These are phyloP conservation scores for Rubia occidens DNA, from an alignment of 305 asterid genomes.

Conservation along the genomic window DNA sequence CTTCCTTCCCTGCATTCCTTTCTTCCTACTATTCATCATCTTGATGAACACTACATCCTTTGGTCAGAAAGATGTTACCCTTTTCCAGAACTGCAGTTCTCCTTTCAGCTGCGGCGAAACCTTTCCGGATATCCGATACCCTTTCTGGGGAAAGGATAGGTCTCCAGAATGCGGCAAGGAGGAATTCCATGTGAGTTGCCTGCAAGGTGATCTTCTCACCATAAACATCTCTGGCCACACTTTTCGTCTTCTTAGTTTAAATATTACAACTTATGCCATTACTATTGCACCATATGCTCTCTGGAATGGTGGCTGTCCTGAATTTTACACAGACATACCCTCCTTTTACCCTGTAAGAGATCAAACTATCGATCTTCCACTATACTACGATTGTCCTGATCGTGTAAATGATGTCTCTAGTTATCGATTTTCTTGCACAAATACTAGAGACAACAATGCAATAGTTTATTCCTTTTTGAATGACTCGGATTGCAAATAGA, in stretches of 20 bases:
- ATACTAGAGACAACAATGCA: neutral
- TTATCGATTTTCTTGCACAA: slow-evolving; percentile 10
- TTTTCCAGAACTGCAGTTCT: slow-evolving; percentile 2
- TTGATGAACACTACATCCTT: neutral
- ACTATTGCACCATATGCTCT: slow-evolving; percentile 21
- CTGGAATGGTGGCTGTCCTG: slow-evolving; percentile 21
- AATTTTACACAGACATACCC: neutral
- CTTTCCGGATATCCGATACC: slow-evolving; percentile 12
- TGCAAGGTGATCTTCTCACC: neutral
- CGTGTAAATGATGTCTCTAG: neutral
- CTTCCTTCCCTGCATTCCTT: neutral
- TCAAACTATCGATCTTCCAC: neutral
- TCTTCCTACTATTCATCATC: slow-evolving; percentile 13
- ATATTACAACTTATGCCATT: neutral
- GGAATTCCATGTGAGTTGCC: slow-evolving; percentile 9
- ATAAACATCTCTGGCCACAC: slow-evolving; percentile 1
- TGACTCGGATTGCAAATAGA: neutral
- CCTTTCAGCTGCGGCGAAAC: slow-evolving; percentile 15
- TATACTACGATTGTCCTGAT: slow-evolving; percentile 4
- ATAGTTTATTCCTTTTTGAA: neutral
- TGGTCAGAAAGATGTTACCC: neutral
- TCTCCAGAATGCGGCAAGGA: slow-evolving; percentile 16
- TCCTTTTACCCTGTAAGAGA: neutral
- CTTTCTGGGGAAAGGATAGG: slow-evolving; percentile 24
- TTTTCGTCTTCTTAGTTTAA: slow-evolving; percentile 15